These are phyloP conservation scores for Diaporthe longicolla DNA, from an alignment of 2,329 filamentous ascomycete species.

Conservation along the genomic window DNA sequence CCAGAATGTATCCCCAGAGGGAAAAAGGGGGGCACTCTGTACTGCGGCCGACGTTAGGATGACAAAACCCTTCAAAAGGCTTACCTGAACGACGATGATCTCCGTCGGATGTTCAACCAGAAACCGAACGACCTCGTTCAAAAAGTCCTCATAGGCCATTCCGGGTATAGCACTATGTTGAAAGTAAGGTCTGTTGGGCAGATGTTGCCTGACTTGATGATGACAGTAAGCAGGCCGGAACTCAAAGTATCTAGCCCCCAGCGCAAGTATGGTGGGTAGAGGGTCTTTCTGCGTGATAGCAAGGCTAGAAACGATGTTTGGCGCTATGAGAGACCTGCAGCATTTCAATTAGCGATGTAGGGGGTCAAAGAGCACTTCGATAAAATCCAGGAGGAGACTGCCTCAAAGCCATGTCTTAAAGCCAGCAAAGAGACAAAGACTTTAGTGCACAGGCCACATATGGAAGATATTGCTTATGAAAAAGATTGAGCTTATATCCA, in stretches of 20 bases:
- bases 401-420: no score
- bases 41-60: not conserved
- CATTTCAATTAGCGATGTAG: no score
- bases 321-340: constrained; percentile 48
- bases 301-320: constrained; percentile 61
- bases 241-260: constrained; percentile 67
- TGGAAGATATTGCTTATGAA: no score
- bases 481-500: no score
- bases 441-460: no score
- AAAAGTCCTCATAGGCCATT: constrained; percentile 61
- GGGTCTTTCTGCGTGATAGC: constrained; percentile 66
- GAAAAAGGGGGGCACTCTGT: no score
- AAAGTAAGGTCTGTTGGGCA: constrained; percentile 64
- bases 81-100: constrained; percentile 63
- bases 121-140: constrained; percentile 58
- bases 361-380: no score
- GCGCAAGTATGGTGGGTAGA: constrained; percentile 58
- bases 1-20: no score
- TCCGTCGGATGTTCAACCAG: constrained; percentile 57
- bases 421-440: no score
- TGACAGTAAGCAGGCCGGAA: constrained; percentile 65
- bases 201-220: constrained; percentile 54
- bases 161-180: constrained; percentile 65
- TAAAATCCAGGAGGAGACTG: no score
- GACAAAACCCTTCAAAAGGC: constrained; percentile 41